phyloP scores from a whole-genome alignment of 179 eudicot species.

The Heliamphora ciliata region DNA sequence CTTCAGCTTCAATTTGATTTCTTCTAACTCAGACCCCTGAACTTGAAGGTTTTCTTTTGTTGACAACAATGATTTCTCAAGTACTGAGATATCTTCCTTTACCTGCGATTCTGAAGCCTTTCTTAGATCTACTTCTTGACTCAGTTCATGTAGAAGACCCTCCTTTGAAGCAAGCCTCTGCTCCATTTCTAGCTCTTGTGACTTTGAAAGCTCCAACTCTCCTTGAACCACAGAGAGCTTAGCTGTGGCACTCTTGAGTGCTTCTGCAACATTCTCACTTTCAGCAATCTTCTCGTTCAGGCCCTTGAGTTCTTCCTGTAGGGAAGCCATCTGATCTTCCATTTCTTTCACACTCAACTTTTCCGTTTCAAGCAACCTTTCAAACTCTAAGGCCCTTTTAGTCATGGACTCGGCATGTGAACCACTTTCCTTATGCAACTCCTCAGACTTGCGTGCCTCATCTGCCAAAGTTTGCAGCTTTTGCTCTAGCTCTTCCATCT shows the following conservation, averaged over 20 bases:
- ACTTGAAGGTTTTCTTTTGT: conserved; percentile 39
- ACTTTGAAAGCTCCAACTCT: conserved; percentile 35
- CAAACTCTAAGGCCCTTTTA: conserved; percentile 44
- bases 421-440: conserved; percentile 49
- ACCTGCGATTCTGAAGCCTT: conserved; percentile 45
- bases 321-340: conserved; percentile 52
- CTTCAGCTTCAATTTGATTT: conserved; percentile 31
- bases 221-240: conserved; percentile 36
- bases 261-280: conserved; percentile 44
- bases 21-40: conserved; percentile 42
- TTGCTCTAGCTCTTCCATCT: conserved; percentile 51
- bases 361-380: conserved; percentile 40
- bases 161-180: conserved; percentile 35
- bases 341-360: conserved; percentile 42
- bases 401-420: conserved; percentile 45
- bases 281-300: conserved; percentile 51
- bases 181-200: conserved; percentile 26
- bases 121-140: conserved; percentile 36
- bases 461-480: conserved; percentile 37
- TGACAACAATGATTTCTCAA: conserved; percentile 37
- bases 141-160: conserved; percentile 25
- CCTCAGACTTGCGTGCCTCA: conserved; percentile 50
- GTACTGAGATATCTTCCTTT: conserved; percentile 33
- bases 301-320: conserved; percentile 43
- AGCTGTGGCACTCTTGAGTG: conserved; percentile 26